These are phyloP conservation scores for Fusarium oxysporum DNA, from an alignment of 2,329 filamentous ascomycete species.

Conservation along the genomic window DNA sequence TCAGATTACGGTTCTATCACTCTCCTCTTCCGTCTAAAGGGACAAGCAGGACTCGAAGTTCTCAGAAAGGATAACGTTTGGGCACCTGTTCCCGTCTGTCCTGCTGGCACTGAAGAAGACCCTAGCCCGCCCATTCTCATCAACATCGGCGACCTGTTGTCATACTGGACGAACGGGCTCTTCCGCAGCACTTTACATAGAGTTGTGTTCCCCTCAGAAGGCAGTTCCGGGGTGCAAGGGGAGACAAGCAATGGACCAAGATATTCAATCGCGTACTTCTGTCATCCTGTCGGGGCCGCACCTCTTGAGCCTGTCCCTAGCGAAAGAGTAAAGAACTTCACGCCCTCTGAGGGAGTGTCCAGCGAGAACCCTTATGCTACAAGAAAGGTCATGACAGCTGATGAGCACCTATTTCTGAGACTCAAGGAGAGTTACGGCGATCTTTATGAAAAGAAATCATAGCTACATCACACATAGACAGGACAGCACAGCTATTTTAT, in stretches of 20 bases:
- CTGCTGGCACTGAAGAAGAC: slow-evolving; percentile 68
- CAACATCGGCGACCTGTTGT: slow-evolving; percentile 77
- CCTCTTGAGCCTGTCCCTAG: slow-evolving; percentile 70
- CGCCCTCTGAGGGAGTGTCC: slow-evolving; percentile 46
- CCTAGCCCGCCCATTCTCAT: slow-evolving; percentile 80
- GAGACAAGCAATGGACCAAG: slow-evolving; percentile 64
- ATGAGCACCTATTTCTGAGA: slow-evolving; percentile 72
- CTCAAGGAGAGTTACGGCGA: slow-evolving; percentile 69
- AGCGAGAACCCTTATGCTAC: slow-evolving; percentile 62
- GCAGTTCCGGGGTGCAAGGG: slow-evolving; percentile 48
- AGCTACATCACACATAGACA: not conserved
- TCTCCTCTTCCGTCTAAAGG: slow-evolving; percentile 85
- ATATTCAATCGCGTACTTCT: slow-evolving; percentile 77
- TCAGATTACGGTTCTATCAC: slow-evolving; percentile 84
- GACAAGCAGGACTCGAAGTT: slow-evolving; percentile 89
- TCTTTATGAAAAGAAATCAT: slow-evolving; percentile 60
- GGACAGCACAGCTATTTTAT: not conserved
- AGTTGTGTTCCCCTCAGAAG: slow-evolving; percentile 74
- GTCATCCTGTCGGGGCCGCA: slow-evolving; percentile 68
- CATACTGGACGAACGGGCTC: slow-evolving; percentile 91
- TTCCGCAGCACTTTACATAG: slow-evolving; percentile 90
- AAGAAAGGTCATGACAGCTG: slow-evolving; percentile 69
- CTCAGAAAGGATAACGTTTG: slow-evolving; percentile 66
- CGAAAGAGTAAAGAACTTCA: slow-evolving; percentile 61
- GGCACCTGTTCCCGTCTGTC: slow-evolving; percentile 76